Evolutionary conservation across 1,284 basidiomycete species (phyloP).

Genomic region (Termitomyces sp.): DNA sequence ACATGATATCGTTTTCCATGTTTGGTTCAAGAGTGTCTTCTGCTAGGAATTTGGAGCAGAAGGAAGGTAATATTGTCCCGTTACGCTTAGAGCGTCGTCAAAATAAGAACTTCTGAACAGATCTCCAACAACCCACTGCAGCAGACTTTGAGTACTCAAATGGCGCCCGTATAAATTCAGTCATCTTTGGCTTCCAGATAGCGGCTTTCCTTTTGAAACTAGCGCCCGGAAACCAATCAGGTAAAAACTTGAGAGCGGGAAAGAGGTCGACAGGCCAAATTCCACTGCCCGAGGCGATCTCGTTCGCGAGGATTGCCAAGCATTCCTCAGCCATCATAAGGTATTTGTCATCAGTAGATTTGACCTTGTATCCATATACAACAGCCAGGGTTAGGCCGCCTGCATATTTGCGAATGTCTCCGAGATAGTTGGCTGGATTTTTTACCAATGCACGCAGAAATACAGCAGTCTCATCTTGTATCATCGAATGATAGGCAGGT

Average conservation of each 20-base stretch:
- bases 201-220: slow-evolving; percentile 35
- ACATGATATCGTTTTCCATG: slow-evolving; percentile 39
- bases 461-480: slow-evolving; percentile 33
- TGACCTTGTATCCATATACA: slow-evolving; percentile 43
- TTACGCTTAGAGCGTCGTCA: not conserved
- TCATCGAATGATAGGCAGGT: slow-evolving; percentile 36
- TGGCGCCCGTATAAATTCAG: slow-evolving; percentile 41
- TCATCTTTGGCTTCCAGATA: slow-evolving; percentile 38
- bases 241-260: slow-evolving; percentile 31
- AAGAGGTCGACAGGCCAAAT: slow-evolving; percentile 49
- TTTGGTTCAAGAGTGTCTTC: not conserved
- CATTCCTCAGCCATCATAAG: slow-evolving; percentile 41
- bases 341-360: slow-evolving; percentile 36
- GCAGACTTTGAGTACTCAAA: slow-evolving; percentile 38
- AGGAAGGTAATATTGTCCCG: not conserved
- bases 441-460: slow-evolving; percentile 28
- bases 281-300: slow-evolving; percentile 38
- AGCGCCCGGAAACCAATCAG: slow-evolving; percentile 31
- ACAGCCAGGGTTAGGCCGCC: slow-evolving; percentile 41
- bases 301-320: slow-evolving; percentile 38
- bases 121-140: slow-evolving; percentile 28
- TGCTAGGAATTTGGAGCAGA: not conserved
- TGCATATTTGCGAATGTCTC: slow-evolving; percentile 36
- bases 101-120: not conserved
- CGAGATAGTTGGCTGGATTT: slow-evolving; percentile 27